These are phyloP conservation scores for Vanderwaltozyma yarrowii DNA, from an alignment of 805 yeast genomes.

Conservation along the genomic window DNA sequence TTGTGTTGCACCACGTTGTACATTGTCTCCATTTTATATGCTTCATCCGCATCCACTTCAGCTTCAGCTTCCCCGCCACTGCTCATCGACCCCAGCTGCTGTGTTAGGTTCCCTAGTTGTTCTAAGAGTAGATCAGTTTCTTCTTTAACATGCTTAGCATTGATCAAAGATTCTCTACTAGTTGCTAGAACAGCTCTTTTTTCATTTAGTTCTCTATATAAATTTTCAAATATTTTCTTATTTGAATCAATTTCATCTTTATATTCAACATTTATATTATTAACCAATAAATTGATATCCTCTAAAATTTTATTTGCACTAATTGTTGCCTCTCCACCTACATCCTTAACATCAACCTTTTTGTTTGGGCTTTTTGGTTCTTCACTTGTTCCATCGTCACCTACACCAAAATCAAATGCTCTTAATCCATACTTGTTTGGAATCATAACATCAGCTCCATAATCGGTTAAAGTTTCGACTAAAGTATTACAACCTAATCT, in stretches of 20 bases:
- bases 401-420: constrained; percentile 74
- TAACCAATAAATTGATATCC: constrained; percentile 36
- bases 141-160: constrained; percentile 37
- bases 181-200: constrained; percentile 19
- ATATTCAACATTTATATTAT: constrained; percentile 43
- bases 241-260: constrained; percentile 45
- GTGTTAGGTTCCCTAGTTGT: constrained; percentile 18
- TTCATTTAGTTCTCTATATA: constrained; percentile 34
- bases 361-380: neutral
- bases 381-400: constrained; percentile 1
- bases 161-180: constrained; percentile 18
- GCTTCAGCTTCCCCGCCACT: no score
- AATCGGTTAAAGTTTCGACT: constrained; percentile 70
- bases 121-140: constrained; percentile 46
- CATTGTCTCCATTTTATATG: no score
- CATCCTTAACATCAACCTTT: neutral
- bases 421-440: constrained; percentile 79
- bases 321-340: neutral
- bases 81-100: no score
- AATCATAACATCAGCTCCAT: constrained; percentile 75
- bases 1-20: no score
- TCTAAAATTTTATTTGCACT: constrained; percentile 11
- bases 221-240: constrained; percentile 39
- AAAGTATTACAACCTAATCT: constrained; percentile 74
- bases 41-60: no score